Evolutionary conservation across 2,329 filamentous ascomycete species (phyloP).

Genomic region (Aspergillus uvarum): DNA sequence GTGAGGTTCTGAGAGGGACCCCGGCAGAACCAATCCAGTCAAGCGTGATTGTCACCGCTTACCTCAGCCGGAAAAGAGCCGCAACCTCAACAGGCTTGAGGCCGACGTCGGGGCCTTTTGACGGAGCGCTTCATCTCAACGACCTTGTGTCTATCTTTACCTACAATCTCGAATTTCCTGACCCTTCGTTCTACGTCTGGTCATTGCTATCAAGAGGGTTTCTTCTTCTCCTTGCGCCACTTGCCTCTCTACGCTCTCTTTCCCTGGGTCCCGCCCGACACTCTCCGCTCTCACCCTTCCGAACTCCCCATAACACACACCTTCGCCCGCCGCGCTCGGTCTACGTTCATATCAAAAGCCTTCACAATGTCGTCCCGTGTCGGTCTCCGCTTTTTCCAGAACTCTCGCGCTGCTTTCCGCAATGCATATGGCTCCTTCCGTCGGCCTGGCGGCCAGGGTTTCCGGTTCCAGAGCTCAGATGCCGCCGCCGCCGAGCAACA

Average conservation of each 20-base stretch:
- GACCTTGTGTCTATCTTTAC: neutral
- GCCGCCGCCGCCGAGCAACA: constrained; percentile 48
- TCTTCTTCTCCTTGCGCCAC: neutral
- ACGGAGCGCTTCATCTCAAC: neutral
- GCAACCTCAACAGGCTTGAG: constrained; percentile 11
- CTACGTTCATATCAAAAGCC: neutral
- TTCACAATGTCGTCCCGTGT: constrained; percentile 56
- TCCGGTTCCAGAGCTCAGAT: constrained; percentile 71
- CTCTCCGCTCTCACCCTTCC: constrained; percentile 13
- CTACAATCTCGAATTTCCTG: neutral
- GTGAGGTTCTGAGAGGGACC: constrained; percentile 6
- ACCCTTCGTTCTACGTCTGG: neutral
- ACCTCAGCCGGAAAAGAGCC: constrained; percentile 30
- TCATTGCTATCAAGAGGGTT: neutral
- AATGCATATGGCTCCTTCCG: constrained; percentile 57
- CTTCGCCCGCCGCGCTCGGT: constrained; percentile 13
- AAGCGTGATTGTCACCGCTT: constrained; percentile 29
- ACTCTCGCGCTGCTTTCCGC: constrained; percentile 51
- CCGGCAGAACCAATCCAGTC: constrained; percentile 24
- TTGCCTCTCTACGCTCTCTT: neutral
- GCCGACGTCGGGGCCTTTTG: constrained; percentile 21
- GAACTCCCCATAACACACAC: constrained; percentile 13
- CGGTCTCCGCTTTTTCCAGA: constrained; percentile 58
- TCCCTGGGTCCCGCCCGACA: neutral
- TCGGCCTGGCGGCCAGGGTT: constrained; percentile 49